Percentiles rank a stretch among this genome's conserved stretches.
These are phyloP conservation scores for Vigna unguiculata DNA, from an alignment of 306 rosid genomes.

Conservation along the genomic window DNA sequence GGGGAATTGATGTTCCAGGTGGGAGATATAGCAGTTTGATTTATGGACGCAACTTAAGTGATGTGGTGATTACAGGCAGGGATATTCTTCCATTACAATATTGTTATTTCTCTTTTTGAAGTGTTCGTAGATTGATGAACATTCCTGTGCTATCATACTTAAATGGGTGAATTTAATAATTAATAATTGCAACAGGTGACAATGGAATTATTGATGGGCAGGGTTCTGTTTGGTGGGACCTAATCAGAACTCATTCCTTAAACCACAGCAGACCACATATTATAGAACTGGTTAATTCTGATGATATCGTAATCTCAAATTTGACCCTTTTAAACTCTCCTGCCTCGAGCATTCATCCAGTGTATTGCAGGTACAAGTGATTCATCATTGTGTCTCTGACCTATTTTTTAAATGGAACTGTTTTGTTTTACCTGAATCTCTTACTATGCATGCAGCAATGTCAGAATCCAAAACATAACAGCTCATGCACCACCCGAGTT, in stretches of 20 bases:
- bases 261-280: constrained; percentile 72
- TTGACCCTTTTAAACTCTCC: constrained; percentile 71
- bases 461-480: constrained; percentile 60
- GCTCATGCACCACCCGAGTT: constrained; percentile 58
- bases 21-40: constrained; percentile 64
- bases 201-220: constrained; percentile 81
- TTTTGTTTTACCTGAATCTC: constrained; percentile 15
- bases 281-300: constrained; percentile 60
- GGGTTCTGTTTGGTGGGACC: constrained; percentile 75
- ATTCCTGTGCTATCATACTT: constrained; percentile 12
- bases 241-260: constrained; percentile 53
- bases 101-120: background rate
- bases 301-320: constrained; percentile 63
- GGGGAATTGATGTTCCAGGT: constrained; percentile 59
- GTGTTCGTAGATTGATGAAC: constrained; percentile 30
- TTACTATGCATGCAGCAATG: constrained; percentile 51
- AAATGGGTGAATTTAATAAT: constrained; percentile 28
- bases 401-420: constrained; percentile 6
- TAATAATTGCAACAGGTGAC: constrained; percentile 56
- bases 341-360: constrained; percentile 73
- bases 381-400: constrained; percentile 22
- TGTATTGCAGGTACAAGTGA: constrained; percentile 69
- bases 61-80: constrained; percentile 71
- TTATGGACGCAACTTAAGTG: constrained; percentile 57
- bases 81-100: constrained; percentile 4